Conservation (phyloP, 1,139 yeast genomes). For the Eremothecium sinecaudum region DNA sequence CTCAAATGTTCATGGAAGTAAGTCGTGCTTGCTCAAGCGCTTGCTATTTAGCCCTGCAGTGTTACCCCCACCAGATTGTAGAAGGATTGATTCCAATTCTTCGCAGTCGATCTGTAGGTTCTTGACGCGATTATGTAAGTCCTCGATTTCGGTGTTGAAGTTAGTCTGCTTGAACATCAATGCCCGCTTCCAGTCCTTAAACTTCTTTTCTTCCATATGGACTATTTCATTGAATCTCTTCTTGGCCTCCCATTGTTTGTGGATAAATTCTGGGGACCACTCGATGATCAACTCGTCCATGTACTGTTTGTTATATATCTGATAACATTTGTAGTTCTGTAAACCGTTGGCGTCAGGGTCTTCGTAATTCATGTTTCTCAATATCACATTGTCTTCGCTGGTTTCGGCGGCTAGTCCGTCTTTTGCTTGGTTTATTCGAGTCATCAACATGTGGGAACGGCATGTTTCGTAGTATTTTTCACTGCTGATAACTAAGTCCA, state of each 20-base stretch:
- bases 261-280: constrained; percentile 42
- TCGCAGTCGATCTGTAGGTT: constrained; percentile 36
- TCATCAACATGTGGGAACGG: constrained; percentile 38
- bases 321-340: constrained; percentile 34
- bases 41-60: constrained; percentile 1
- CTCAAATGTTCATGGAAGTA: too few species aligned
- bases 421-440: constrained; percentile 32
- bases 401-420: constrained; percentile 22
- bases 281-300: constrained; percentile 37
- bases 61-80: constrained; percentile 3
- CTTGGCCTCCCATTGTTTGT: constrained; percentile 39
- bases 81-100: constrained; percentile 14
- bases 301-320: constrained; percentile 32
- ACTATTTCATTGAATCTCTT: constrained; percentile 42
- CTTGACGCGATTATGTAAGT: constrained; percentile 33
- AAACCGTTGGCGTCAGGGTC: constrained; percentile 27
- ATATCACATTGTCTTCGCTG: constrained; percentile 17
- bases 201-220: constrained; percentile 47
- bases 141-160: constrained; percentile 49
- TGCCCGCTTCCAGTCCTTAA: constrained; percentile 56
- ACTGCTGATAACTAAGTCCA: constrained; percentile 50
- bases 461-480: constrained; percentile 49
- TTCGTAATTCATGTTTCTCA: constrained; percentile 24
- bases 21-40: constrained; percentile 5
- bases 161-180: constrained; percentile 47